Percentiles rank a stretch among this genome's conserved stretches.
Conservation (phyloP, 1,284 basidiomycete genomes). For the Tilletia walkeri region DNA sequence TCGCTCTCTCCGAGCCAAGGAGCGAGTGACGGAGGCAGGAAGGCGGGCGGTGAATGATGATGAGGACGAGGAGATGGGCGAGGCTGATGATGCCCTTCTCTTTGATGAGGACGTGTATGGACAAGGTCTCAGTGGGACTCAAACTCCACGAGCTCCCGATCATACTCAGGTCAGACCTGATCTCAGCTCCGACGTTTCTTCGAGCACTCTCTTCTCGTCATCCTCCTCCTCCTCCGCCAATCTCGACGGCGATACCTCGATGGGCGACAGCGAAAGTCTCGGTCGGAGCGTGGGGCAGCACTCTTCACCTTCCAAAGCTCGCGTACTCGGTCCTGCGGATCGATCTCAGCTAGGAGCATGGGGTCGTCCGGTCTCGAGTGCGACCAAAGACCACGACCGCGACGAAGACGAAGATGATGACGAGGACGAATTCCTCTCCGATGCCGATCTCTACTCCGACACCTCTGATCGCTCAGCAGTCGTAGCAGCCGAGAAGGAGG, state of each 20-base stretch:
- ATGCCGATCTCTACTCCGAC: constrained; percentile 33
- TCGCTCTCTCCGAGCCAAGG: background rate
- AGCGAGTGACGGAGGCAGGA: background rate
- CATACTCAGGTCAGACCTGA: constrained; percentile 22
- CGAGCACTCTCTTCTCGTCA: background rate
- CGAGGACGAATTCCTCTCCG: constrained; percentile 45
- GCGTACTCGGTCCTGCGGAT: constrained; percentile 5
- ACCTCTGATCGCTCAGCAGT: constrained; percentile 28
- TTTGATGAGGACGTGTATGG: constrained; percentile 53
- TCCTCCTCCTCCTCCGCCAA: background rate
- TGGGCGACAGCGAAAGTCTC: background rate
- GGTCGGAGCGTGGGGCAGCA: background rate
- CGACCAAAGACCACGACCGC: constrained; percentile 24
- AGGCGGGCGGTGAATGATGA: background rate
- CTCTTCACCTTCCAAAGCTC: background rate
- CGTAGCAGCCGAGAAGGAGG: constrained; percentile 61
- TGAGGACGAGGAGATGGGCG: constrained; percentile 1
- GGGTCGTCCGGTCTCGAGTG: constrained; percentile 19
- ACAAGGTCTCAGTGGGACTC: constrained; percentile 28
- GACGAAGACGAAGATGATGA: constrained; percentile 45
- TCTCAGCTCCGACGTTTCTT: constrained; percentile 21
- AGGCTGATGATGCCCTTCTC: constrained; percentile 42
- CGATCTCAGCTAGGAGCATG: background rate
- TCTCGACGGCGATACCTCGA: constrained; percentile 3
- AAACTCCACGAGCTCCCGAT: constrained; percentile 10